phyloP scores from a whole-genome alignment of 1,139 yeast genomes.

The Spencermartinsiella ligniputridi region DNA sequence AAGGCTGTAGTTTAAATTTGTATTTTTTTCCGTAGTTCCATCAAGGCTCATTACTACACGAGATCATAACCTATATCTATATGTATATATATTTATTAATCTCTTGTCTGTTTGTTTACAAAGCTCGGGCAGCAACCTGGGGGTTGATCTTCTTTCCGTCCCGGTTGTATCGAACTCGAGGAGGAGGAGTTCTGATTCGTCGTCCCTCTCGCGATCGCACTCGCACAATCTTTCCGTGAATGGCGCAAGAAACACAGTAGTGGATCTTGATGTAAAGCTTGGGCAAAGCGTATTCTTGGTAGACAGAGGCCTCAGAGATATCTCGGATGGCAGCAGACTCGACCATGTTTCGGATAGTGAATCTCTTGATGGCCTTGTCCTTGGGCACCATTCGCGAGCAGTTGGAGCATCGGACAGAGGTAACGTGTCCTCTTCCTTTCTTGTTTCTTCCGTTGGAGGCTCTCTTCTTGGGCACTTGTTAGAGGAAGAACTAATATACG shows the following conservation, averaged over 20 bases:
- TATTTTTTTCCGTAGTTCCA: neutral
- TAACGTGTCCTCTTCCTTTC: slow-evolving; percentile 99
- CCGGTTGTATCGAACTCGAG: slow-evolving; percentile 96
- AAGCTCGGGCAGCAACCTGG: slow-evolving; percentile 95
- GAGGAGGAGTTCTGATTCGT: slow-evolving; percentile 98
- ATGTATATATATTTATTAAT: too few relatives aligned
- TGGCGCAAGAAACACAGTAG: slow-evolving; percentile 99
- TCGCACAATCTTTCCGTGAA: slow-evolving; percentile 99
- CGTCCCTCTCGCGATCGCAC: slow-evolving; percentile 99
- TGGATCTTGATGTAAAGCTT: slow-evolving; percentile 99
- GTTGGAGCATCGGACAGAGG: slow-evolving; percentile 99
- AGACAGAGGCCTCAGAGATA: slow-evolving; percentile 98
- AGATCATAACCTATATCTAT: too few relatives aligned
- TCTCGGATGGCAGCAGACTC: slow-evolving; percentile 99
- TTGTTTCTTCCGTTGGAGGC: slow-evolving; percentile 99
- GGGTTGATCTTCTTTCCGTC: slow-evolving; percentile 93
- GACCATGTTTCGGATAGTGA: slow-evolving; percentile 99
- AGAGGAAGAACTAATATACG: too few relatives aligned
- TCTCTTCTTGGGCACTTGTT: slow-evolving; percentile 98
- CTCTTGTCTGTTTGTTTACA: too few relatives aligned
- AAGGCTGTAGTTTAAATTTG: slow-evolving; percentile 13
- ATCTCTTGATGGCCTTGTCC: slow-evolving; percentile 99
- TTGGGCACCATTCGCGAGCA: slow-evolving; percentile 99
- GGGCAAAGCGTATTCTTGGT: slow-evolving; percentile 99
- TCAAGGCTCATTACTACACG: too few relatives aligned